Evolutionary conservation across 2,329 filamentous ascomycete genomes (phyloP), one percentile per base, ranked within the genome.

Genomic region (Fusarium dimerum): DNA sequence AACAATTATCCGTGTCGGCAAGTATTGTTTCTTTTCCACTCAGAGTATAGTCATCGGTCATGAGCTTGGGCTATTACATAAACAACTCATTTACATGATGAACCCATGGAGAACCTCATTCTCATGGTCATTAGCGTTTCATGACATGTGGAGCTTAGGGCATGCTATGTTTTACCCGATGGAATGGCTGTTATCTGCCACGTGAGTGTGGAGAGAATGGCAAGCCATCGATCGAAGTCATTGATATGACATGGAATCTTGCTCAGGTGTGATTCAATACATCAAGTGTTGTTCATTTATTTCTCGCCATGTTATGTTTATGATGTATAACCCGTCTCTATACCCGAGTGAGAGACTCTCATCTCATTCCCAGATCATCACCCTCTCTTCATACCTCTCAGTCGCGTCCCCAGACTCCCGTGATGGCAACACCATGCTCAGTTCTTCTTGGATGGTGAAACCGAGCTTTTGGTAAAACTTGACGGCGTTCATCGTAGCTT

Each of bases 401-500:
- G 62, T 68, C 42, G 64, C 67, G 60, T 62, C 54, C 42, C 53
- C 65, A 48, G 54, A 64, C 30, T 61, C 64, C 43, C 60, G 58
- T 36, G 50, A 52, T 16, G 73, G 71, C 18, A 76, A 65, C 45
- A 53, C 60, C 69, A 76, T 70, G 18, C 68, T 63, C 20, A 76
- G 67, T 17, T 60, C 54, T 43, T 66, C 66, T 12, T 63, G 48
- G 4, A 54, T 55, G 36, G 59, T 57, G 46, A 76, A 77, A 7
- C 73, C 73, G 34, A 74, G 57, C 54, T 55, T 70, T 50, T 69
- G 58, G 41, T 76, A 76, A 52, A 76, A 68, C 2, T 59, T 55
- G 6, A 74, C 66, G 2, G 73, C 73, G 16, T 69, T 66, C 57
- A 68, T 67, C 16, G 71, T 76, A 17, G 70, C 72, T 52, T 76